Evolutionary conservation across 768 basidiomycete species (phyloP).

Genomic region (Naganishia vishniacii): DNA sequence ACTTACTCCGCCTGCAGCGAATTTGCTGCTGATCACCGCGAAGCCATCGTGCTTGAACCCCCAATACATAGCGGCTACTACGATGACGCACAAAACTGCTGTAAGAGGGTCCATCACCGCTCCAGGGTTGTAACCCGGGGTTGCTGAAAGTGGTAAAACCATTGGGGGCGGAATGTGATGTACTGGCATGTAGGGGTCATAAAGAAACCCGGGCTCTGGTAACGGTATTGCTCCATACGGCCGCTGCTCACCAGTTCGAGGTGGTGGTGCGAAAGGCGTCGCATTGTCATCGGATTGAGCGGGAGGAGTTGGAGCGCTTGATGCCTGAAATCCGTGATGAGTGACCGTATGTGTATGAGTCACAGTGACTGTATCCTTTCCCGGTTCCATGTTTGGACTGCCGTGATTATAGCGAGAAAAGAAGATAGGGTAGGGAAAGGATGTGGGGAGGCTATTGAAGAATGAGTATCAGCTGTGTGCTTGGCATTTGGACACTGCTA

Average conservation of each 20-base stretch:
- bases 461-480: too few relatives aligned
- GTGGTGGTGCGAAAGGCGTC: too few relatives aligned
- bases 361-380: background rate
- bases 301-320: background rate
- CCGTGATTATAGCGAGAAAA: too few relatives aligned
- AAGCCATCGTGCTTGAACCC: constrained; percentile 19
- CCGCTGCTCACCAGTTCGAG: too few relatives aligned
- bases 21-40: background rate
- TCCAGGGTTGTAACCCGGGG: constrained; percentile 10
- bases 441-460: too few relatives aligned
- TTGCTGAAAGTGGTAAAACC: background rate
- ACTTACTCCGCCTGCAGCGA: background rate
- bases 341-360: constrained; percentile 14
- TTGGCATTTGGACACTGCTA: too few relatives aligned
- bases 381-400: background rate
- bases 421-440: constrained; percentile 4
- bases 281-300: too few relatives aligned
- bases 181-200: background rate
- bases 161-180: constrained; percentile 2
- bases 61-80: constrained; percentile 22
- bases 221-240: background rate
- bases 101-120: constrained; percentile 16
- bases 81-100: constrained; percentile 15
- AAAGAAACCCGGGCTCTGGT: constrained; percentile 10
- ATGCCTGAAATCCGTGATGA: background rate